Evolutionary conservation across 1,284 basidiomycete species (phyloP).

Genomic region (Sporisorium scitamineum): DNA sequence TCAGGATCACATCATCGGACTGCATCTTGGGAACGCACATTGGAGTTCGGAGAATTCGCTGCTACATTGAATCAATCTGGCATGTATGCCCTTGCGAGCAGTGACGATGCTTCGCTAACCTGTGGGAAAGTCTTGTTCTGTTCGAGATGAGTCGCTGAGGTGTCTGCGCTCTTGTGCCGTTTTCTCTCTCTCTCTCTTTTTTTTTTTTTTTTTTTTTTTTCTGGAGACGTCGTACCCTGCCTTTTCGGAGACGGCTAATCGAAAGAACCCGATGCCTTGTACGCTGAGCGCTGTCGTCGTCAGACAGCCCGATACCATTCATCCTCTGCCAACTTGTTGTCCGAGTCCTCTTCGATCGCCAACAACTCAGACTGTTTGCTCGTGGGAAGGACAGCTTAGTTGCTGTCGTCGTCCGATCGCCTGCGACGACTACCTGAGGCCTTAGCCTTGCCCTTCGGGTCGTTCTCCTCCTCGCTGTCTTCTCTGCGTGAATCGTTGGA

Average conservation of each 20-base stretch:
- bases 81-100: not conserved
- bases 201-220: too few species aligned
- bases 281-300: not conserved
- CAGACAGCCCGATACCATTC: not conserved
- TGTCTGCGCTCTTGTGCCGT: not conserved
- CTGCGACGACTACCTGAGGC: conserved; percentile 5
- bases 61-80: not conserved
- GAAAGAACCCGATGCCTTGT: conserved; percentile 3
- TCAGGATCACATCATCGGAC: not conserved
- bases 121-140: not conserved
- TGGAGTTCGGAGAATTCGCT: not conserved
- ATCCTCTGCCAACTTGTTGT: not conserved
- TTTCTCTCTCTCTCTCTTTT: conserved; percentile 6
- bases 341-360: not conserved
- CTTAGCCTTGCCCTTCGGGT: not conserved
- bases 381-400: conserved; percentile 12
- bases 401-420: conserved; percentile 21
- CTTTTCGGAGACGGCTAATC: not conserved
- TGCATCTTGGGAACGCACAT: too few species aligned
- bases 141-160: conserved; percentile 10
- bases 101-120: not conserved
- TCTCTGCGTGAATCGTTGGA: conserved; percentile 42
- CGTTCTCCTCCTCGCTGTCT: conserved; percentile 27
- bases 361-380: conserved; percentile 3
- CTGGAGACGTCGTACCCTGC: too few species aligned